phyloP scores from a whole-genome alignment of 2,329 filamentous ascomycete genomes.

The Exophiala viscosa region DNA sequence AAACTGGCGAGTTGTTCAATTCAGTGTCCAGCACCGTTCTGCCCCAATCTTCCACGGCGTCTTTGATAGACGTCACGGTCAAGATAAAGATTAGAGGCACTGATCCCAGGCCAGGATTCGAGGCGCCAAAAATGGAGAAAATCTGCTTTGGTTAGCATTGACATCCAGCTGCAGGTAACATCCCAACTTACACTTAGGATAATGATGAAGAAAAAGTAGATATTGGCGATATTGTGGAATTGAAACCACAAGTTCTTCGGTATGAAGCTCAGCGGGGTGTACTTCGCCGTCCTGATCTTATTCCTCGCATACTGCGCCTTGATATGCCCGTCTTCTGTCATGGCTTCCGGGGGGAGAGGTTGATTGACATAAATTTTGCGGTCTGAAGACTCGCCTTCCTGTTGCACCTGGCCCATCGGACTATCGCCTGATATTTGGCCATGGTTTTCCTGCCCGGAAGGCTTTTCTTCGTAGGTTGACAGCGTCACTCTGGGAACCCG shows the following conservation, averaged over 20 bases:
- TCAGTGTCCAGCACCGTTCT: slow-evolving; percentile 87
- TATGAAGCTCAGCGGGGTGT: slow-evolving; percentile 89
- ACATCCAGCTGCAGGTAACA: background rate
- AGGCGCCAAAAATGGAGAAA: slow-evolving; percentile 91
- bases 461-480: slow-evolving; percentile 54
- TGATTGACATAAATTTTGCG: slow-evolving; percentile 80
- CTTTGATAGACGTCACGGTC: slow-evolving; percentile 82
- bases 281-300: slow-evolving; percentile 97
- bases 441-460: slow-evolving; percentile 38
- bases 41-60: slow-evolving; percentile 92
- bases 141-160: slow-evolving; percentile 55
- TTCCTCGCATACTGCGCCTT: slow-evolving; percentile 72
- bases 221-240: slow-evolving; percentile 97
- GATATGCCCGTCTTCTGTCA: slow-evolving; percentile 78
- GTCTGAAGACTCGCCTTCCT: slow-evolving; percentile 37
- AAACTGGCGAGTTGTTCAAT: slow-evolving; percentile 92
- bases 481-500: slow-evolving; percentile 62
- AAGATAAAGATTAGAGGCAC: slow-evolving; percentile 93
- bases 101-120: slow-evolving; percentile 83
- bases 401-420: slow-evolving; percentile 26
- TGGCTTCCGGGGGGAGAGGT: slow-evolving; percentile 68
- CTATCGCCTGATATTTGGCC: slow-evolving; percentile 26
- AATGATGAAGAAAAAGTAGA: slow-evolving; percentile 96
- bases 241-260: slow-evolving; percentile 98
- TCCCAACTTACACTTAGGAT: slow-evolving; percentile 76